Evolutionary conservation across 106 monocot species (phyloP).

Genomic region (Agapanthus africanus): DNA sequence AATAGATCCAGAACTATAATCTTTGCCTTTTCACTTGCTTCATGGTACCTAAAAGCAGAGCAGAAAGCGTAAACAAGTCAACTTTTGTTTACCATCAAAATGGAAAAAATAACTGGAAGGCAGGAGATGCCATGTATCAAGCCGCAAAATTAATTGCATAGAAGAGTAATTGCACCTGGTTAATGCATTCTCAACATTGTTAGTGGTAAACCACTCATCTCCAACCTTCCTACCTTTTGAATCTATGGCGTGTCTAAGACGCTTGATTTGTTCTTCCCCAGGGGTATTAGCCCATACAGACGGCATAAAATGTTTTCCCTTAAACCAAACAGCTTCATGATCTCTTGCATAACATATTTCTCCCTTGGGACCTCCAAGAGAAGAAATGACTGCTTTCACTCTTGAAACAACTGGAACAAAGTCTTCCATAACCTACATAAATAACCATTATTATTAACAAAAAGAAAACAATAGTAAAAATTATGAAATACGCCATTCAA

Average conservation of each 20-base stretch:
- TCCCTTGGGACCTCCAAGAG: constrained; percentile 74
- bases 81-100: neutral
- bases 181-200: constrained; percentile 80
- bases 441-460: neutral
- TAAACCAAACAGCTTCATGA: constrained; percentile 94
- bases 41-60: constrained; percentile 63
- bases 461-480: neutral
- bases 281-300: constrained; percentile 71
- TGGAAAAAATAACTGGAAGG: neutral
- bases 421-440: constrained; percentile 62
- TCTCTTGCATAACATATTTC: constrained; percentile 93
- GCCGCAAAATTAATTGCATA: neutral
- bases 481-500: neutral
- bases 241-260: constrained; percentile 72
- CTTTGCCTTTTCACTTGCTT: constrained; percentile 62
- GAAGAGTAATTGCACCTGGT: constrained; percentile 38
- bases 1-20: constrained; percentile 69
- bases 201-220: constrained; percentile 95
- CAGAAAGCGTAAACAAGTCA: neutral
- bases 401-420: constrained; percentile 78
- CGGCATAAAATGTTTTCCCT: constrained; percentile 80
- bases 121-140: neutral
- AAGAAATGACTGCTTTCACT: constrained; percentile 64
- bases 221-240: constrained; percentile 96
- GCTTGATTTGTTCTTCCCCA: constrained; percentile 92